These are phyloP conservation scores for Ashbya aceris DNA, from an alignment of 1,139 yeast genomes.

Conservation along the genomic window DNA sequence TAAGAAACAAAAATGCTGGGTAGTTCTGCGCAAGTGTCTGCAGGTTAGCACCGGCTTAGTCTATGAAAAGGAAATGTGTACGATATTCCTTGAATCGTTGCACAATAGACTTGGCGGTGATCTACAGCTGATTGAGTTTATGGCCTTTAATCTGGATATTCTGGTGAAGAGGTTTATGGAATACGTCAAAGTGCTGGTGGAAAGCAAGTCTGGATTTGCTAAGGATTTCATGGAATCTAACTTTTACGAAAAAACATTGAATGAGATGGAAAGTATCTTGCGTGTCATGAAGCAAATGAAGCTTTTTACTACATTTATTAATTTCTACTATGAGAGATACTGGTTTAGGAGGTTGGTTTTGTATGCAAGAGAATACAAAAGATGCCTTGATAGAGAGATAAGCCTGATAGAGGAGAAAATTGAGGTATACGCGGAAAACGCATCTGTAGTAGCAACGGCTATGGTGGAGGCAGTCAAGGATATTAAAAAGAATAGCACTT, in stretches of 20 bases:
- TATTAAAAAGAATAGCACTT: background rate
- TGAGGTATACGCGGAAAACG: background rate
- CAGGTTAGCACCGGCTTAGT: background rate
- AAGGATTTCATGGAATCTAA: background rate
- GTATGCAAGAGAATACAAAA: slow-evolving; percentile 2
- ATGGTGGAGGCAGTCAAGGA: background rate
- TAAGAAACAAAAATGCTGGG: background rate
- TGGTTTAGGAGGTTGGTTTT: slow-evolving; percentile 1
- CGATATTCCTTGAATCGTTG: background rate
- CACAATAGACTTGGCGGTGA: slow-evolving; percentile 1
- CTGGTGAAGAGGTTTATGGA: slow-evolving; percentile 2
- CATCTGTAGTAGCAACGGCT: background rate
- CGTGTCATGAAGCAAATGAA: background rate
- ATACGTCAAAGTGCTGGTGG: background rate
- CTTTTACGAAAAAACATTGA: background rate
- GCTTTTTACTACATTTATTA: background rate
- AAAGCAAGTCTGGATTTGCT: background rate
- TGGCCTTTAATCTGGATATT: background rate
- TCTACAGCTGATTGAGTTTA: slow-evolving; percentile 1
- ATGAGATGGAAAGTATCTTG: background rate
- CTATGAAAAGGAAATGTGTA: background rate
- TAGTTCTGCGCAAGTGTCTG: background rate
- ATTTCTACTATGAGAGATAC: background rate
- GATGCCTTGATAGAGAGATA: background rate
- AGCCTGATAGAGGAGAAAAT: background rate